These are phyloP conservation scores for Sutorius eximius DNA, from an alignment of 1,284 basidiomycete genomes.

Conservation along the genomic window DNA sequence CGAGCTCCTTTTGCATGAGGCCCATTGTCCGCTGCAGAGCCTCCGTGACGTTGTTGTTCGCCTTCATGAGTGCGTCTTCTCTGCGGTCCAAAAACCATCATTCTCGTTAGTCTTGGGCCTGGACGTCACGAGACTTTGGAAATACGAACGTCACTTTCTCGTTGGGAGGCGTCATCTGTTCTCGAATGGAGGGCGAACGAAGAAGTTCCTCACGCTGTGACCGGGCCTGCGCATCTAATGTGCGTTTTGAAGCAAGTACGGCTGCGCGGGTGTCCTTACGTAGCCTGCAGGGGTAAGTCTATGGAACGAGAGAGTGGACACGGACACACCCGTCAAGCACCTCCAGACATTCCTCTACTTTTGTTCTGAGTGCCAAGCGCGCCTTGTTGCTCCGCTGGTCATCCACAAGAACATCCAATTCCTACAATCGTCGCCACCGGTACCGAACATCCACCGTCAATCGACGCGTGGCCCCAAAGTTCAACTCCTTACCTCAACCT, in stretches of 20 bases:
- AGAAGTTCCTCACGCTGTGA: conserved; percentile 69
- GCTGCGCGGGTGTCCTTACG: conserved; percentile 64
- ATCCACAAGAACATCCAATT: conserved; percentile 61
- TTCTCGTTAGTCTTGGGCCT: conserved; percentile 1
- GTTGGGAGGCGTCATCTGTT: conserved; percentile 41
- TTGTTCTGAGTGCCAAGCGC: conserved; percentile 48
- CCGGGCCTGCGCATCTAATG: conserved; percentile 59
- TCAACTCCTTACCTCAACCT: conserved; percentile 62
- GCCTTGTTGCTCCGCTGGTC: conserved; percentile 62
- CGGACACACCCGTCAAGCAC: conserved; percentile 50
- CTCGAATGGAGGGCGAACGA: conserved; percentile 45
- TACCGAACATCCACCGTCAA: conserved; percentile 8
- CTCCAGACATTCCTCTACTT: conserved; percentile 50
- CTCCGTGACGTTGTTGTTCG: conserved; percentile 85
- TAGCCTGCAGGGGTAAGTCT: conserved; percentile 45
- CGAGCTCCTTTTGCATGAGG: conserved; percentile 88
- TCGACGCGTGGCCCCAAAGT: not conserved
- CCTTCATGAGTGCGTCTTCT: conserved; percentile 85
- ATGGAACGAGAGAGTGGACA: not conserved
- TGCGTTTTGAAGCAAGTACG: conserved; percentile 65
- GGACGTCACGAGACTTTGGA: not conserved
- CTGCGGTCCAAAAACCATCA: conserved; percentile 35
- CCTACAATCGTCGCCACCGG: conserved; percentile 39
- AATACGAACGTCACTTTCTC: conserved; percentile 58
- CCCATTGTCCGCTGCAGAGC: conserved; percentile 80